Conservation (phyloP, 2,329 filamentous ascomycete genomes). For the Verticillium klebahnii region DNA sequence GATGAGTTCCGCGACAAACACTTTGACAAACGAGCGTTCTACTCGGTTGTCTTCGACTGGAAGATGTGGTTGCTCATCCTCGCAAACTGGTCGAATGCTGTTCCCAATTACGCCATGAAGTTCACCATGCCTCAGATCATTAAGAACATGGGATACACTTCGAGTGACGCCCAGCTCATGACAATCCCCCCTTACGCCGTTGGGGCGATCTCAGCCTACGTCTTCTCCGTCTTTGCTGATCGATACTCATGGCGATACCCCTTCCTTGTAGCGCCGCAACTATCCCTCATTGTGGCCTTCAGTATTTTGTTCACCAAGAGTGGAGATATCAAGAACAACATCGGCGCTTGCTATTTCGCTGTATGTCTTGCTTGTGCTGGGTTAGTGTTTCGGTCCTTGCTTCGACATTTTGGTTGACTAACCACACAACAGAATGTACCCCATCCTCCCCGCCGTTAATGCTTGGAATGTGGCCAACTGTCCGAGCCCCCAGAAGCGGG, state of each 20-base stretch:
- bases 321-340: constrained; percentile 30
- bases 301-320: constrained; percentile 29
- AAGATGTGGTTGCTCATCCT: constrained; percentile 39
- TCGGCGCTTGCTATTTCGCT: constrained; percentile 36
- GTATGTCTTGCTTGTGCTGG: constrained; percentile 34
- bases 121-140: constrained; percentile 34
- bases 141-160: constrained; percentile 33
- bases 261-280: constrained; percentile 29
- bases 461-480: constrained; percentile 67
- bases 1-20: constrained; percentile 20
- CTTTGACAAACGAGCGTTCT: constrained; percentile 27
- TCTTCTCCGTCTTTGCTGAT: constrained; percentile 29
- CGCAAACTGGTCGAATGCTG: constrained; percentile 36
- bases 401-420: background rate
- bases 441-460: constrained; percentile 57
- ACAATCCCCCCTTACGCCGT: constrained; percentile 31
- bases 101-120: constrained; percentile 27
- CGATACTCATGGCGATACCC: constrained; percentile 32
- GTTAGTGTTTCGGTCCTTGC: constrained; percentile 7
- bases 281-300: constrained; percentile 28
- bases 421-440: constrained; percentile 51
- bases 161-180: constrained; percentile 22
- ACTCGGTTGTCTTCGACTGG: constrained; percentile 39
- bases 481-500: constrained; percentile 30
- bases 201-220: constrained; percentile 25